Base-by-base conservation (phyloP, 2,329 filamentous ascomycete species). In the Pseudogymnoascus sp. region DNA sequence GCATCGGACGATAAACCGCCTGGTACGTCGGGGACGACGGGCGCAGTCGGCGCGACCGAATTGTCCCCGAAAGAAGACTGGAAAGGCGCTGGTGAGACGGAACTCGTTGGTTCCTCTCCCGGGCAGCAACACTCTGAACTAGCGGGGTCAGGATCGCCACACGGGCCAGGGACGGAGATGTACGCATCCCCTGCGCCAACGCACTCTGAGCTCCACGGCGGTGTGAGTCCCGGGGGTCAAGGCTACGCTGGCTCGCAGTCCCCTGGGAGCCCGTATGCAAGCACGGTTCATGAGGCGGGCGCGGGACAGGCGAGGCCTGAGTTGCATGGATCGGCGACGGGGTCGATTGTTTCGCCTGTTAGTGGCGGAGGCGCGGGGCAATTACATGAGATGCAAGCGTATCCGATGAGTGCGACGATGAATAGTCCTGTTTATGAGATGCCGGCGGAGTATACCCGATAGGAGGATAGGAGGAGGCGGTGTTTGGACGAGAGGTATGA, bases 401-500 rank as follows among this genome's bases (percentile, higher is more conserved):
- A 54, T 54, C 14, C 14, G 3, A 54, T 54, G 48, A 19, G 48
- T n/a, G 48, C 48, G n/a, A 54, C 48, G 14, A 54, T 54, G 48
- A 54, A 54, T 31, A 54, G 48, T 16, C 48, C 25, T 54, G 25
- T 54, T 31, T 54, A 54, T 54, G 48, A 54, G 25, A 54, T 54
- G 48, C 48, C 48, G 6, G 25, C 48, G 25, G 48, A 54, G 14
- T 54, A 54, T 54, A n/a, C n/a, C n/a, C n/a, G n/a, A n/a, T n/a
- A n/a, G n/a, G n/a, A n/a, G n/a, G n/a, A n/a, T n/a, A n/a, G n/a
- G n/a, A n/a, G n/a, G n/a, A n/a, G 8, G 2, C 4, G 25, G 25
- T 54, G 21, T 48, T 48, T 48, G 21, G 11, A 48, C n/a, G 23
- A 31, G 19, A 23, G 14, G 41, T n/a, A n/a, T n/a, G n/a, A n/a